phyloP scores from a whole-genome alignment of 2,329 filamentous ascomycete genomes.

The Cadophora malorum region DNA sequence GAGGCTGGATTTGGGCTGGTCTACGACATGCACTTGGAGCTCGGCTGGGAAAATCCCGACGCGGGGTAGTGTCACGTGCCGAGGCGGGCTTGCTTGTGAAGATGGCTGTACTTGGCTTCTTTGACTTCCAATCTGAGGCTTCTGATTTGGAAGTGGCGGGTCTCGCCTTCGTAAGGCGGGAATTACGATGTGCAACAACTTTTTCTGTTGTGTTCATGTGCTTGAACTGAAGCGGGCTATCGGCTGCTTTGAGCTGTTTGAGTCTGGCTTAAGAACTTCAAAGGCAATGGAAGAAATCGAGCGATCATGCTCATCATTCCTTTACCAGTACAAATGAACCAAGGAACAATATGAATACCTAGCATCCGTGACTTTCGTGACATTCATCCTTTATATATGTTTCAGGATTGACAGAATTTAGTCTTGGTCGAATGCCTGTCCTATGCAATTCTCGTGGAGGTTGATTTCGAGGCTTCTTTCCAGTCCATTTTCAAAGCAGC shows the following conservation, averaged over 20 bases:
- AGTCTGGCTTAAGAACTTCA: no score
- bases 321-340: no score
- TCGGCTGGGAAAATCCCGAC: slow-evolving; percentile 6
- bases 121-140: not conserved
- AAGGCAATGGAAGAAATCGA: no score
- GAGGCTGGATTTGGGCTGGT: not conserved
- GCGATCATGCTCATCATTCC: no score
- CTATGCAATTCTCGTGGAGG: no score
- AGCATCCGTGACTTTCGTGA: no score
- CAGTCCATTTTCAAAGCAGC: not conserved
- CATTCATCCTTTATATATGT: no score
- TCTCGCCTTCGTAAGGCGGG: not conserved
- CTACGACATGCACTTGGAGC: not conserved
- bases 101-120: not conserved
- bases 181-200: not conserved
- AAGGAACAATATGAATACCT: no score
- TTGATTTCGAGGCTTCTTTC: not conserved
- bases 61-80: slow-evolving; percentile 4
- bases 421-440: no score
- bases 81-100: not conserved
- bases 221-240: not conserved
- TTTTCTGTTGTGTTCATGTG: not conserved
- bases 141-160: not conserved
- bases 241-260: no score
- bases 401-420: no score